phyloP scores from a whole-genome alignment of 2,329 filamentous ascomycete species.

The Ceratocystis smalleyi region DNA sequence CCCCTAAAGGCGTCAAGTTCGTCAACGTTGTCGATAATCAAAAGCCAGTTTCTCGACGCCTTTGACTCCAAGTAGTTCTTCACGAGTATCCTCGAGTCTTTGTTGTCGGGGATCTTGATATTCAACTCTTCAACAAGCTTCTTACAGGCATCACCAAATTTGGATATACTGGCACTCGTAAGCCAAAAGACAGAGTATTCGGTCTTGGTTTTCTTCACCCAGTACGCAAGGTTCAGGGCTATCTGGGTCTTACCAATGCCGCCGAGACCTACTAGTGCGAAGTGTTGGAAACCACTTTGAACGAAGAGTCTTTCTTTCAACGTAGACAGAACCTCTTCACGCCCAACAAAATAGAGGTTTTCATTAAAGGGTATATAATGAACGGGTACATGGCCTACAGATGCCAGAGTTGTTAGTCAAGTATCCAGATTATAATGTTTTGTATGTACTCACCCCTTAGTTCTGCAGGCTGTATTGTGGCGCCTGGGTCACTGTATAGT shows the following conservation, averaged over 20 bases:
- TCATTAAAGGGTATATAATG: neutral
- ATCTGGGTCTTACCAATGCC: neutral
- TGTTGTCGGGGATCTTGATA: neutral
- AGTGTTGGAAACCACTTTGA: neutral
- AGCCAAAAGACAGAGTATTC: constrained; percentile 2
- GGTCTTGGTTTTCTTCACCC: neutral
- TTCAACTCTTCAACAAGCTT: neutral
- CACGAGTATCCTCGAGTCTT: constrained; percentile 12
- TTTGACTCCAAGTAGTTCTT: constrained; percentile 18
- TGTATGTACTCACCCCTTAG: neutral
- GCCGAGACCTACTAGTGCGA: neutral
- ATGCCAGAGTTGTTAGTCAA: neutral
- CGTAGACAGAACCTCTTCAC: neutral
- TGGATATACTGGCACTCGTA: neutral
- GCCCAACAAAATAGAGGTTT: neutral
- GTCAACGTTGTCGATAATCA: constrained; percentile 21
- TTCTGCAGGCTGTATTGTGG: neutral
- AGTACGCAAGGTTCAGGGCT: neutral
- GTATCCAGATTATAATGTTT: neutral
- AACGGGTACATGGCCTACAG: neutral
- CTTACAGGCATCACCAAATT: neutral
- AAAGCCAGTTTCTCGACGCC: constrained; percentile 19
- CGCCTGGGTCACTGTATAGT: too few species aligned
- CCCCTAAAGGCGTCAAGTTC: constrained; percentile 5
- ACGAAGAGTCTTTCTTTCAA: neutral